A percentile compares a stretch with the other conserved stretches of the same genome.
phyloP scores from a whole-genome alignment of 371 early-diverging fungal species.

The Dinochytrium kinnereticum region DNA sequence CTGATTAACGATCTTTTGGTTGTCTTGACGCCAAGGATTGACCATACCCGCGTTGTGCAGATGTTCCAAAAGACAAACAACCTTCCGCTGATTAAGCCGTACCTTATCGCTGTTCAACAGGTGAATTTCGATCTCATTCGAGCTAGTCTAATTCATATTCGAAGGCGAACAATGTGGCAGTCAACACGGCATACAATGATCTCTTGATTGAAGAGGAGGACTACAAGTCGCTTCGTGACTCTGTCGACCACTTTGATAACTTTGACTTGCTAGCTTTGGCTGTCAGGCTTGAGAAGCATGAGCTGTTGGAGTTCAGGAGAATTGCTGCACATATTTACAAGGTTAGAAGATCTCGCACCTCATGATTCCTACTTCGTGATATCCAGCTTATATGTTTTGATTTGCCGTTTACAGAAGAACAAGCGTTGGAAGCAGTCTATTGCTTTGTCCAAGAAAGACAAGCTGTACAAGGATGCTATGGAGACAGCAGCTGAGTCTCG shows the following conservation, averaged over 20 bases:
- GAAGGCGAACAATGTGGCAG: slow-evolving; percentile 75
- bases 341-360: too few relatives aligned
- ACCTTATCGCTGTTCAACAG: slow-evolving; percentile 89
- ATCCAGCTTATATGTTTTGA: neutral
- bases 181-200: slow-evolving; percentile 94
- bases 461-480: slow-evolving; percentile 96
- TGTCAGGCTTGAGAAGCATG: slow-evolving; percentile 90
- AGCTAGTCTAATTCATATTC: slow-evolving; percentile 4
- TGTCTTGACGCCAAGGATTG: slow-evolving; percentile 86
- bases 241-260: slow-evolving; percentile 89
- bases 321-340: slow-evolving; percentile 95
- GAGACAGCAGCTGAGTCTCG: slow-evolving; percentile 91
- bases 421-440: slow-evolving; percentile 95
- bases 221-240: slow-evolving; percentile 85
- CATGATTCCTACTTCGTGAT: neutral
- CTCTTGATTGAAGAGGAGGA: slow-evolving; percentile 97
- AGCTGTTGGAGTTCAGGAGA: slow-evolving; percentile 94
- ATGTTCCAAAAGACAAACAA: slow-evolving; percentile 96
- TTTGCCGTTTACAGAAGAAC: slow-evolving; percentile 63
- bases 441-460: slow-evolving; percentile 92
- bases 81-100: slow-evolving; percentile 93
- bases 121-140: slow-evolving; percentile 36
- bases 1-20: slow-evolving; percentile 88
- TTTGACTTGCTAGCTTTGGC: slow-evolving; percentile 92
- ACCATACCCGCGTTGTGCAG: slow-evolving; percentile 94